Percentiles rank a stretch among this genome's conserved stretches.
phyloP scores from a whole-genome alignment of 2,329 filamentous ascomycete genomes.

The Ophiostoma piceae region DNA sequence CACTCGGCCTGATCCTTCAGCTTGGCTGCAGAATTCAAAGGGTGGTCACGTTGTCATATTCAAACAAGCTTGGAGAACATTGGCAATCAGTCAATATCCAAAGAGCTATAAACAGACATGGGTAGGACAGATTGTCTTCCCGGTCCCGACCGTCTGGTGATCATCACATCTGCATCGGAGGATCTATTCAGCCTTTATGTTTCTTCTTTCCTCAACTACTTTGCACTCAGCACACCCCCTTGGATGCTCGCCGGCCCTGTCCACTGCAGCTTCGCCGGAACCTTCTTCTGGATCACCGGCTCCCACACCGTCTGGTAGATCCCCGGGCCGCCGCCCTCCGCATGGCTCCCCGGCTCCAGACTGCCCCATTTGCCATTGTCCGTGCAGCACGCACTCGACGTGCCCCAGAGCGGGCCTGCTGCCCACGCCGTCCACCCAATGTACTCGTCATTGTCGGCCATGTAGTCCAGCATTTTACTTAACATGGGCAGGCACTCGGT shows the following conservation, averaged over 20 bases:
- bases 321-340: constrained; percentile 39
- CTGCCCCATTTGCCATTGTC: constrained; percentile 41
- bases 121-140: no score
- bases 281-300: constrained; percentile 40
- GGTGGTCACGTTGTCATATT: no score
- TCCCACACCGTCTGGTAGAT: constrained; percentile 45
- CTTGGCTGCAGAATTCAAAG: neutral
- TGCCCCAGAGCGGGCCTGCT: constrained; percentile 45
- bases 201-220: no score
- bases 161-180: no score
- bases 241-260: constrained; percentile 19
- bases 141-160: no score
- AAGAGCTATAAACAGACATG: no score
- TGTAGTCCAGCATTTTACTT: constrained; percentile 30
- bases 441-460: constrained; percentile 43
- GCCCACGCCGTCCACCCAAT: constrained; percentile 51
- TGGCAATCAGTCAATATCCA: no score
- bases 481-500: neutral
- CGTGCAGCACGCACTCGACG: constrained; percentile 37
- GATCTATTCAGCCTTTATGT: no score
- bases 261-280: constrained; percentile 25
- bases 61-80: no score
- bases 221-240: neutral
- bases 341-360: constrained; percentile 44
- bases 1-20: neutral